A percentile compares a stretch with the other conserved stretches of the same genome.
phyloP scores from a whole-genome alignment of 192 early-diverging fungal genomes.

The Kickxella alabastrina region DNA sequence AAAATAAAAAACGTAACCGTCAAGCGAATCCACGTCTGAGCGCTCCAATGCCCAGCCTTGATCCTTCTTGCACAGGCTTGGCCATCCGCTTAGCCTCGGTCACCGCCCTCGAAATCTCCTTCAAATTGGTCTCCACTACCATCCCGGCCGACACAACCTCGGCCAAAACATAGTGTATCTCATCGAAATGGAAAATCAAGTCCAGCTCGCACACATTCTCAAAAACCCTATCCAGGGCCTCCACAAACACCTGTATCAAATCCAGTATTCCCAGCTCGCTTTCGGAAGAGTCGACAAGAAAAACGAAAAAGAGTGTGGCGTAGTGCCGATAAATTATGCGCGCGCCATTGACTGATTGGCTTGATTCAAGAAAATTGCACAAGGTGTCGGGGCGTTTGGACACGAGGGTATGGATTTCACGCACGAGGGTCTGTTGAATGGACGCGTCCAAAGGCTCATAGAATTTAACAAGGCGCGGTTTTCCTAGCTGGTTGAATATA shows the following conservation, averaged over 20 bases:
- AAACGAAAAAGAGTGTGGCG: constrained; percentile 97
- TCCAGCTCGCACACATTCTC: constrained; percentile 97
- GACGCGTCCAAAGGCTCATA: constrained; percentile 87
- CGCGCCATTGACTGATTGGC: constrained; percentile 75
- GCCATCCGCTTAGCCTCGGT: constrained; percentile 59
- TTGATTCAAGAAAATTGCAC: constrained; percentile 91
- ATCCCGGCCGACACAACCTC: constrained; percentile 90
- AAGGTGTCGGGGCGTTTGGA: constrained; percentile 79
- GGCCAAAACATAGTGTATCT: constrained; percentile 77
- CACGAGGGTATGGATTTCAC: constrained; percentile 85
- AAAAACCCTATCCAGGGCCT: constrained; percentile 87
- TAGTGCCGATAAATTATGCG: constrained; percentile 96
- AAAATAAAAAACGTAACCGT: not conserved
- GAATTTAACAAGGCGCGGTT: constrained; percentile 89
- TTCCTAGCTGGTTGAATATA: constrained; percentile 98
- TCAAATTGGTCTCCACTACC: constrained; percentile 54
- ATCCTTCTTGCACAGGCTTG: constrained; percentile 38
- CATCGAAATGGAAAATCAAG: constrained; percentile 90
- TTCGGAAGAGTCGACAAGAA: constrained; percentile 94
- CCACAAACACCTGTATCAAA: constrained; percentile 96
- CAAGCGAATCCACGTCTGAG: constrained; percentile 33
- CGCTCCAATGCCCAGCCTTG: constrained; percentile 18
- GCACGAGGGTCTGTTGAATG: constrained; percentile 79
- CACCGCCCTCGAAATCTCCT: constrained; percentile 69
- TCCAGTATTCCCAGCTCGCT: constrained; percentile 96